These are phyloP conservation scores for Orbilia brochopaga DNA, from an alignment of 2,329 filamentous ascomycete species.

Conservation along the genomic window DNA sequence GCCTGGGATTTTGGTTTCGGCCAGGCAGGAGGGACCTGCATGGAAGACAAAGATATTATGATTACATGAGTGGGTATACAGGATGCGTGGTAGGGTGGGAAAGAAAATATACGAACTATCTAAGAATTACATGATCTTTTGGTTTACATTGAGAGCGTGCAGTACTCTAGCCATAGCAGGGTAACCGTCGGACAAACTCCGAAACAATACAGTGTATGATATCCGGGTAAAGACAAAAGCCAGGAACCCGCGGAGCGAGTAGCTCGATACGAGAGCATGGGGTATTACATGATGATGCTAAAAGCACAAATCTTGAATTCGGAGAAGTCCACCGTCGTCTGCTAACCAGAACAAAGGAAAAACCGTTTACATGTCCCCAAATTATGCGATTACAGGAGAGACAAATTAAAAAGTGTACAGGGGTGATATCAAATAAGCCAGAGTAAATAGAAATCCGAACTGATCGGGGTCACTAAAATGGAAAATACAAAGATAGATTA, in stretches of 20 bases:
- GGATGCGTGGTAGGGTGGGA: neutral
- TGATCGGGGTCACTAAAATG: no score
- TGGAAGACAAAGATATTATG: slow-evolving; percentile 9
- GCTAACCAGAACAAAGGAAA: neutral
- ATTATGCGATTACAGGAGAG: no score
- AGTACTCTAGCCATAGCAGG: slow-evolving; percentile 24
- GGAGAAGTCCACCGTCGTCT: neutral
- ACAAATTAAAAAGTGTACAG: slow-evolving; percentile 33
- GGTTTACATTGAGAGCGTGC: slow-evolving; percentile 8
- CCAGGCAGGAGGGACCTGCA: neutral
- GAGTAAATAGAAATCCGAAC: slow-evolving; percentile 5
- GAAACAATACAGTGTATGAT: neutral
- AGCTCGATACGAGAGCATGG: neutral
- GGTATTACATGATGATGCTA: slow-evolving; percentile 44
- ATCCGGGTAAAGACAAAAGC: neutral
- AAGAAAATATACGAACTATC: slow-evolving; percentile 27
- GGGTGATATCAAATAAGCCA: neutral
- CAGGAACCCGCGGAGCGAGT: neutral
- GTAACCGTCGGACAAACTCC: slow-evolving; percentile 19
- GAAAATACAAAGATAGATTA: slow-evolving; percentile 7
- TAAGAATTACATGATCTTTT: slow-evolving; percentile 35
- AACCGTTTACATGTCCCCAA: neutral
- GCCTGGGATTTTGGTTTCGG: slow-evolving; percentile 20
- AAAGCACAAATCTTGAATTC: slow-evolving; percentile 19
- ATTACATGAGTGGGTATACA: neutral